Base-by-base conservation (phyloP, 2,329 filamentous ascomycete species). In the Diplodia scrobiculata region DNA sequence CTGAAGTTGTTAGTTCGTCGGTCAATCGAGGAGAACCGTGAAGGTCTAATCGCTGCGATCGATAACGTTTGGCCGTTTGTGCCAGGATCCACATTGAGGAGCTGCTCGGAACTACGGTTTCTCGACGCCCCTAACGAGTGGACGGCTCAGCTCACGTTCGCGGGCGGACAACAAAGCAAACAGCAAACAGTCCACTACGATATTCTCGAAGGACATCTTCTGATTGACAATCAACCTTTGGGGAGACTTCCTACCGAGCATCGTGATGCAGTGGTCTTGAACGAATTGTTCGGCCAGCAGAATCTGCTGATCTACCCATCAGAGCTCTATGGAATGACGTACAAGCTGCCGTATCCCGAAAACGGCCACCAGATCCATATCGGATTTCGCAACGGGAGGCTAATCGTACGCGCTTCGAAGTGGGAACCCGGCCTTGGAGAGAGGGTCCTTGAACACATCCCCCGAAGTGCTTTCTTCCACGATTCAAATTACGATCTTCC, bases 241-340 rank as follows among this genome's bases (percentile, higher is more conserved):
- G 81, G 83, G 0, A 84, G 82, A 13, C 78, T 90, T 0, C 87
- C 88, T 0, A 71, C 78, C 0, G 75, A 83, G 1, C 83, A 85
- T 51, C 80, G 79, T 19, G 71, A 83, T 3, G 77, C 81, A 0
- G 55, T 68, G 13, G 72, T 75, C 1, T 76, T 88, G 7, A 72
- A 75, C 5, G 77, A 81, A 3, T 77, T 90, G 0, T 88, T 90
- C 69, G 83, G 83, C 0, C 74, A 81, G 1, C 80, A 83, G 14
- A 78, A 78, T 29, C 78, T 88, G 0, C 78, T 81, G 0, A 84
- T 82, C 0, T 84, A 74, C 21, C 83, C 86, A 0, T 89, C 87
- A 0, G 66, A 68, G 0, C 67, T 85, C 0, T 73, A 71, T 0
- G 85, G 84, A 0, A 87, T 89, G 83, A 79, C 79, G 0, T 83